These are phyloP conservation scores for Leccinum uliginosum DNA, from an alignment of 768 basidiomycete species.

Conservation along the genomic window DNA sequence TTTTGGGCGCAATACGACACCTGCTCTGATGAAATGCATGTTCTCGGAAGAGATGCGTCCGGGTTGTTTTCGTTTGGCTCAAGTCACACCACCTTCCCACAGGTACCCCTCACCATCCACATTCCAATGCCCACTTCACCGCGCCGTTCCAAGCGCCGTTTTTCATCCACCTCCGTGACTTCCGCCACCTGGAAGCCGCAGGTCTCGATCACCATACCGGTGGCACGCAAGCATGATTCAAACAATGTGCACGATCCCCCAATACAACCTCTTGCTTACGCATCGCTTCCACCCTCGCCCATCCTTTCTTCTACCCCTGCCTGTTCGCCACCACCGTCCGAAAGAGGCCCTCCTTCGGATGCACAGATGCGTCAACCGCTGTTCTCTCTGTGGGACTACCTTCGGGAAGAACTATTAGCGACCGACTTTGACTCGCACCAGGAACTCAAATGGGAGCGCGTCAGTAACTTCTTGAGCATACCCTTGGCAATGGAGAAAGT, in stretches of 20 bases:
- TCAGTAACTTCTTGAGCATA: conserved; percentile 91
- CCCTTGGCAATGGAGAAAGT: conserved; percentile 95
- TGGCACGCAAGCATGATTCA: conserved; percentile 14
- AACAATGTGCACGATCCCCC: conserved; percentile 4
- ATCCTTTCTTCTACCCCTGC: conserved; percentile 46
- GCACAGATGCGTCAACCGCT: conserved; percentile 36
- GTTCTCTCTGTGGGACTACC: conserved; percentile 90
- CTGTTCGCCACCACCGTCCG: conserved; percentile 22
- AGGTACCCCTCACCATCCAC: neutral
- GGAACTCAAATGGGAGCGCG: conserved; percentile 92
- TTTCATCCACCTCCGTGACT: conserved; percentile 27
- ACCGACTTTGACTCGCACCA: conserved; percentile 95
- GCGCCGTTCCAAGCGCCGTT: conserved; percentile 31
- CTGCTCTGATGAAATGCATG: conserved; percentile 36
- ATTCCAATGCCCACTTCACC: conserved; percentile 30
- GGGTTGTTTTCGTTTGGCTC: neutral
- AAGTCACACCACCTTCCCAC: conserved; percentile 14
- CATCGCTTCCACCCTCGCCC: conserved; percentile 73
- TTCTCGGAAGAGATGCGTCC: neutral
- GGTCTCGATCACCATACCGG: conserved; percentile 6
- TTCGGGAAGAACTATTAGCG: conserved; percentile 80
- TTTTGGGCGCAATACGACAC: conserved; percentile 34
- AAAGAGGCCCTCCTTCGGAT: conserved; percentile 12
- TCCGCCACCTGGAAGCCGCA: conserved; percentile 21
- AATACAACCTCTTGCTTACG: conserved; percentile 49